A percentile compares a stretch with the other conserved stretches of the same genome.
These are phyloP conservation scores for Colletotrichum theobromicola DNA, from an alignment of 2,329 filamentous ascomycete species.

Conservation along the genomic window DNA sequence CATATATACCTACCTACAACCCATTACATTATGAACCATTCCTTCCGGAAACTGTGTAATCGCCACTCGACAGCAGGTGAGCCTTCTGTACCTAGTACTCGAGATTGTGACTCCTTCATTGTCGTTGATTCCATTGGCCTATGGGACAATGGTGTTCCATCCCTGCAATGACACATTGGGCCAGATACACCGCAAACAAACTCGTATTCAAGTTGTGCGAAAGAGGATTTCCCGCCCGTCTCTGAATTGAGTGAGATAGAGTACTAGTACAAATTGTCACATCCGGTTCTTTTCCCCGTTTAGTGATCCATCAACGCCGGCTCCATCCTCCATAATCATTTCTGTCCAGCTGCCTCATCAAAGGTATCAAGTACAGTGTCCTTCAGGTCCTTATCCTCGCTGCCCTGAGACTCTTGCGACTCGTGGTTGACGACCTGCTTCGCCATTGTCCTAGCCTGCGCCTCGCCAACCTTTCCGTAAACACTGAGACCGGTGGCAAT, in stretches of 20 bases:
- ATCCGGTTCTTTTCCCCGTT: not conserved
- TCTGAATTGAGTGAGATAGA: slow-evolving; percentile 10
- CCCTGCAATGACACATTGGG: not conserved
- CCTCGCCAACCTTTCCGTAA: slow-evolving; percentile 89
- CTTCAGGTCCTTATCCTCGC: slow-evolving; percentile 33
- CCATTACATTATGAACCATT: not conserved
- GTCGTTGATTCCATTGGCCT: not conserved
- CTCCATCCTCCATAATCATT: slow-evolving; percentile 25
- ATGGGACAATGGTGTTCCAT: not conserved
- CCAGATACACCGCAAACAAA: not conserved
- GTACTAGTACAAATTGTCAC: slow-evolving; percentile 22
- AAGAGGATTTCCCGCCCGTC: not conserved
- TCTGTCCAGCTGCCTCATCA: slow-evolving; percentile 37
- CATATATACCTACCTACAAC: not conserved
- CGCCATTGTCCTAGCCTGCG: slow-evolving; percentile 73
- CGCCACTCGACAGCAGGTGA: not conserved
- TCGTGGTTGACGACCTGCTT: slow-evolving; percentile 42
- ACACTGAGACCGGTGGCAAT: slow-evolving; percentile 95
- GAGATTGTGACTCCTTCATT: not conserved
- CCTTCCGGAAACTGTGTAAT: not conserved
- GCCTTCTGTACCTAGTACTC: not conserved
- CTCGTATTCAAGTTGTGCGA: not conserved
- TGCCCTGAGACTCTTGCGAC: slow-evolving; percentile 22
- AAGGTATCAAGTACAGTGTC: slow-evolving; percentile 47
- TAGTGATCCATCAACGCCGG: slow-evolving; percentile 9